Conservation (phyloP, 2,329 filamentous ascomycete genomes). For the Arthrobotrys musiformis region DNA sequence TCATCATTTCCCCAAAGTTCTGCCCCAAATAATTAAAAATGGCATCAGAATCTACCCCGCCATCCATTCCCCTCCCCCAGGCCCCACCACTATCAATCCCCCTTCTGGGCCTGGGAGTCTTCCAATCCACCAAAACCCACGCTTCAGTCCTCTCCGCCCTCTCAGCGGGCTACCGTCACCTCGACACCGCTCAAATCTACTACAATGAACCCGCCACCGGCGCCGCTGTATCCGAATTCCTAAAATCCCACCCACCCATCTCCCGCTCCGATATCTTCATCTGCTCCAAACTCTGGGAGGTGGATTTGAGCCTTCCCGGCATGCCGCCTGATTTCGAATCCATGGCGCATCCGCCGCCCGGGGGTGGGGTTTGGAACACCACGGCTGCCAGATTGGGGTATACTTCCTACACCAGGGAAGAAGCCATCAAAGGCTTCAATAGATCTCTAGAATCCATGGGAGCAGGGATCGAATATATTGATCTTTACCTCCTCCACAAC, state of each 20-base stretch:
- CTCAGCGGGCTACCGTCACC: slow-evolving; percentile 35
- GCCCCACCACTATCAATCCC: slow-evolving; percentile 29
- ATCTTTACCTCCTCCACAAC: slow-evolving; percentile 81
- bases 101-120: slow-evolving; percentile 41
- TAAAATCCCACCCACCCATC: slow-evolving; percentile 29
- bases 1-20: background rate
- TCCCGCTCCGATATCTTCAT: slow-evolving; percentile 47
- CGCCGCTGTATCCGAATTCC: slow-evolving; percentile 32
- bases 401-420: slow-evolving; percentile 17
- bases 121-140: slow-evolving; percentile 45
- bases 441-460: slow-evolving; percentile 32
- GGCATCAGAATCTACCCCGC: slow-evolving; percentile 6
- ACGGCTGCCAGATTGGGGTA: slow-evolving; percentile 17
- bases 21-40: background rate
- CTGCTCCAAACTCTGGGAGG: slow-evolving; percentile 52
- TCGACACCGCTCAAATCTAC: slow-evolving; percentile 50
- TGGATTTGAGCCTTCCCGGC: slow-evolving; percentile 28
- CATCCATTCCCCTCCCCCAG: slow-evolving; percentile 11
- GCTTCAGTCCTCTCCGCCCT: slow-evolving; percentile 39
- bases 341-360: slow-evolving; percentile 22
- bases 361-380: slow-evolving; percentile 20
- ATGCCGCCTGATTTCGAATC: slow-evolving; percentile 40
- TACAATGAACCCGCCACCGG: slow-evolving; percentile 43
- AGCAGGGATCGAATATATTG: slow-evolving; percentile 76
- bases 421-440: slow-evolving; percentile 26